Conservation (phyloP, 1,139 yeast genomes). For the Kodamaea sp. region DNA sequence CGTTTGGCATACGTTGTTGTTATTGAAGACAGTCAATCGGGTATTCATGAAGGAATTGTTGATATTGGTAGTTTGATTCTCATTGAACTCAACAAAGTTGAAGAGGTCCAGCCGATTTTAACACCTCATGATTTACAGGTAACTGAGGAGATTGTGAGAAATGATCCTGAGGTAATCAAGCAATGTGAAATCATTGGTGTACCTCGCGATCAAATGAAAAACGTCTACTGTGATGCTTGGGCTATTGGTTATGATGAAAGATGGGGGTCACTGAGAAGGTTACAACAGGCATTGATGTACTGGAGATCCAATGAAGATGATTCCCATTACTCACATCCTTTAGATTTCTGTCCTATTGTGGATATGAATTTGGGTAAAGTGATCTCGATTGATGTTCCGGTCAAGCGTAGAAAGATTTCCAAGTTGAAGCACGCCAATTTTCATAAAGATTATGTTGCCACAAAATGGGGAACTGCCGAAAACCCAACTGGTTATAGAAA, state of each 20-base stretch:
- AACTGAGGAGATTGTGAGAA: conserved; percentile 64
- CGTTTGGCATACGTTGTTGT: conserved; percentile 66
- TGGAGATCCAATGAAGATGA: conserved; percentile 77
- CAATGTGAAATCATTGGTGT: conserved; percentile 71
- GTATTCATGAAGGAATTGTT: conserved; percentile 68
- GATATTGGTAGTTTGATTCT: conserved; percentile 50
- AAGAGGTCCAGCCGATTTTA: conserved; percentile 70
- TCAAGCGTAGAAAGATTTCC: conserved; percentile 68
- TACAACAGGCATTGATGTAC: conserved; percentile 79
- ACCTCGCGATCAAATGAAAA: conserved; percentile 62
- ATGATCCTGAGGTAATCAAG: conserved; percentile 65
- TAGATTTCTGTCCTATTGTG: conserved; percentile 79
- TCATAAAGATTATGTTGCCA: conserved; percentile 61
- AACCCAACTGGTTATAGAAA: conserved; percentile 55
- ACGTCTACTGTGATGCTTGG: conserved; percentile 81
- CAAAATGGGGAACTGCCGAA: conserved; percentile 51
- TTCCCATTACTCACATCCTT: conserved; percentile 78
- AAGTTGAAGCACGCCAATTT: conserved; percentile 65
- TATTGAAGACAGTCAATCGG: conserved; percentile 55
- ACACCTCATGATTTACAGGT: conserved; percentile 63
- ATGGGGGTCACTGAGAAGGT: conserved; percentile 72
- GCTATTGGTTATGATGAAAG: conserved; percentile 82
- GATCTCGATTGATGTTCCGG: conserved; percentile 70
- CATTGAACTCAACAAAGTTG: conserved; percentile 44
- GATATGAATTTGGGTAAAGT: conserved; percentile 70